Evolutionary conservation across 768 basidiomycete species (phyloP).

Genomic region (Suillus lakei): DNA sequence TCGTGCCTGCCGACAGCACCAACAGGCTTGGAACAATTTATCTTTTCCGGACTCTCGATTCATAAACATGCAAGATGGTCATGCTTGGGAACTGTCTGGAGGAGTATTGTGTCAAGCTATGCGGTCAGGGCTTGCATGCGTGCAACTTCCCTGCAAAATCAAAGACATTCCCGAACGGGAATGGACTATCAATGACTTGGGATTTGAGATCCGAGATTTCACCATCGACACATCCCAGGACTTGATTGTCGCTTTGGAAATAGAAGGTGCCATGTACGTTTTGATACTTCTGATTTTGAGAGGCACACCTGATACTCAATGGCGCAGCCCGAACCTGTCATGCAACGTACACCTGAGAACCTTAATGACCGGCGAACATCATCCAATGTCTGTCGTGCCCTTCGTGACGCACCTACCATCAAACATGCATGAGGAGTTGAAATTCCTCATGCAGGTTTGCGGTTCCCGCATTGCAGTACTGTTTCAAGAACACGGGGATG

Average conservation of each 20-base stretch:
- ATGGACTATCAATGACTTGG: constrained; percentile 32
- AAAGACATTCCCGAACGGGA: constrained; percentile 29
- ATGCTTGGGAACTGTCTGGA: constrained; percentile 40
- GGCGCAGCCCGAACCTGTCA: constrained; percentile 19
- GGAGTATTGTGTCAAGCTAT: constrained; percentile 38
- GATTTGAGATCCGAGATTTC: constrained; percentile 40
- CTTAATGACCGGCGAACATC: constrained; percentile 33
- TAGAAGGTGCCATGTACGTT: constrained; percentile 25
- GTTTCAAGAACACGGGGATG: constrained; percentile 19
- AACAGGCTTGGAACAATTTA: constrained; percentile 34
- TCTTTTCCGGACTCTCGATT: constrained; percentile 18
- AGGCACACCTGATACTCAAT: constrained; percentile 6
- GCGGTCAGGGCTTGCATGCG: constrained; percentile 19
- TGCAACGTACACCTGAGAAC: constrained; percentile 34
- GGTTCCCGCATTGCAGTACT: constrained; percentile 35
- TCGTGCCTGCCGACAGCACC: constrained; percentile 29
- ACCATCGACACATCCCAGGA: constrained; percentile 41
- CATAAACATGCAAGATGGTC: constrained; percentile 22
- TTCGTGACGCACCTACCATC: constrained; percentile 19
- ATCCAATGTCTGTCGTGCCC: constrained; percentile 24
- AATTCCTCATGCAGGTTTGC: constrained; percentile 37
- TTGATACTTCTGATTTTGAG: neutral
- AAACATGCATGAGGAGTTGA: constrained; percentile 9
- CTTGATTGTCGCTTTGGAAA: constrained; percentile 37
- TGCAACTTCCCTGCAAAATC: constrained; percentile 35